Evolutionary conservation across 192 early-diverging fungal genomes (phyloP).

Genomic region (Podila epigama): DNA sequence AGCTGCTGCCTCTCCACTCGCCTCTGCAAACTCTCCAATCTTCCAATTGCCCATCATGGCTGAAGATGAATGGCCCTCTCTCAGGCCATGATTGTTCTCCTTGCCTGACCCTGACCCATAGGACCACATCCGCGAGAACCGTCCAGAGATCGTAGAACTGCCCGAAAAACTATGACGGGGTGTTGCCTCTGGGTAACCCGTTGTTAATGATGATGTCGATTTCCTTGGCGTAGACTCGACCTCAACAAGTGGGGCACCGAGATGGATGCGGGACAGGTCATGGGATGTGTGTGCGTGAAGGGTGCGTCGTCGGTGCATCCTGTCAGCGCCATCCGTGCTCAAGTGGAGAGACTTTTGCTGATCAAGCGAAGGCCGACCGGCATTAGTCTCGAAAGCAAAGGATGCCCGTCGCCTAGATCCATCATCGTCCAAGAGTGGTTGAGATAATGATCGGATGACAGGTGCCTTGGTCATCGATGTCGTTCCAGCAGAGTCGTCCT

Average conservation of each 20-base stretch:
- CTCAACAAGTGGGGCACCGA: neutral
- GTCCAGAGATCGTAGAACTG: conserved; percentile 38
- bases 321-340: neutral
- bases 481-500: neutral
- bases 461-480: neutral
- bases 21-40: neutral
- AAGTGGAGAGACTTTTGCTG: neutral
- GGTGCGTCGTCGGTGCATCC: neutral
- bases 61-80: too few relatives aligned
- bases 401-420: neutral
- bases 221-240: neutral
- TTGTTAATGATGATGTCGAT: neutral
- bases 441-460: neutral
- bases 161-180: conserved; percentile 22
- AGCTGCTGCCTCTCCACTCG: neutral
- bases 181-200: neutral
- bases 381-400: neutral
- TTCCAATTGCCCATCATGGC: neutral
- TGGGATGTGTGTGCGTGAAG: neutral
- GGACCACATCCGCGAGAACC: conserved; percentile 35
- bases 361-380: neutral
- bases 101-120: conserved; percentile 6
- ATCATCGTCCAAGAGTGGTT: neutral
- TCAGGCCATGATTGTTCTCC: neutral
- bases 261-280: neutral